Evolutionary conservation across 2,329 filamentous ascomycete genomes (phyloP), one percentile per base, ranked within the genome.

Genomic region (Allantophomopsis lycopodina): DNA sequence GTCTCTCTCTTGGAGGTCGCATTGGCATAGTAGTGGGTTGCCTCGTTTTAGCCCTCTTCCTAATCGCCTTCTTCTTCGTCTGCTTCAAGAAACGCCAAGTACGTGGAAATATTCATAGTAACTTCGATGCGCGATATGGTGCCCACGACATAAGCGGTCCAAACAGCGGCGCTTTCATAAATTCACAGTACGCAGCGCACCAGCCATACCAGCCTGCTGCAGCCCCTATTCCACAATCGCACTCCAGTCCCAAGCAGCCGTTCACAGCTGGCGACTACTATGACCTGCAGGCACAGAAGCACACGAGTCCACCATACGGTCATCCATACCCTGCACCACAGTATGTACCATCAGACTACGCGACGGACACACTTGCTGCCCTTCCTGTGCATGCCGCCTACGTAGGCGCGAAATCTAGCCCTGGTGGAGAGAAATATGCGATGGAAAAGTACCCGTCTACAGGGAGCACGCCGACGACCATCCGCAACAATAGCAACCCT

Each of bases 51-150:
- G 15, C 50, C 11, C 20, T 53, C 31, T 28, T 46, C 18, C 5
- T 35, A 2, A 7, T 44, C n/a, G 43, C 39, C 21, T 39, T 42
- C 15, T n/a, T 38, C 3, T 45, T 49, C 37, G 33, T 52, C 10
- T 51, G 41, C 21, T 21, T 37, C 13, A 41, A 44, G 11, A 52
- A 45, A 40, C 43, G 42, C 8, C 42, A 44, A 23, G 18, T 15
- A 11, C 44, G 53, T 8, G 30, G 41, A n/a, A 48, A 45, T 14
- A 12, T 28, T 3, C 23, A 28, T 8, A 28, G 23, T 8, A 42
- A 44, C 12, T 43, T 52, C 14, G 44, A 55, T 39, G 16, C 42
- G n/a, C 46, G 50, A n/a, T 52, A 48, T 35, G 52, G 52, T 6
- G 46, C 50, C 14, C 28, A 32, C 13, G 48, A 50, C 14, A 55